Base-by-base conservation (phyloP, 2,329 filamentous ascomycete species). In the Sclerotinia trifoliorum region DNA sequence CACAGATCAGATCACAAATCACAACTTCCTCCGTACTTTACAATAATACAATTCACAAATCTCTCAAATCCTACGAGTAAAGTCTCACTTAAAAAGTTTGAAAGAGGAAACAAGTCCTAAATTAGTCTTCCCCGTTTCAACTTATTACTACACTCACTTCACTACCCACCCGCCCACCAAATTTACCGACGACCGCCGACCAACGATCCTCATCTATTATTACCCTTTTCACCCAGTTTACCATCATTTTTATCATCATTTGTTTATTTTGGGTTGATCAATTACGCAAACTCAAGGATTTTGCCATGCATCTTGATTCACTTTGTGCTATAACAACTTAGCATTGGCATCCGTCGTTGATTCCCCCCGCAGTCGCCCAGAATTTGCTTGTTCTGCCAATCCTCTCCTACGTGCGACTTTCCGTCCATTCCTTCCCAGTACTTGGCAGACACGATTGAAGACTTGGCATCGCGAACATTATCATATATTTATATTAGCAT, bases 401-500 rank as follows among this genome's bases (percentile, higher is more conserved):
- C 55, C 35, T 39, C 64, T 42, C 13, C 39, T 66, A 46, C 42
- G 52, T 66, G 64, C 54, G 42, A 66, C 54, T 58, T 66, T 32
- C 54, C 64, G 64, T 66, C 64, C 60, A 60, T 49, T 58, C 42
- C 64, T 66, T 58, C 64, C 64, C 64, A 67, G 66, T 66, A 73
- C 73, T 76, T 75, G 75, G 74, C 74, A 72, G 52, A 66, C 52
- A 60, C 64, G 64, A 74, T 61, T 35, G 29, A 64, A 42, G 48
- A 52, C 61, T 74, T 72, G 69, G 70, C 69, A 70, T 66, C 69
- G 58, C 63, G 69, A 68, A 69, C 67, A 63, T 39, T 49, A 65
- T 69, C 68, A 74, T 57, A 63, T 60, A 52, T 67, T 48, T 48
- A 39, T 63, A 65, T 68, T 70, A 75, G 73, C 74, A 78, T 78